These are phyloP conservation scores for Mollisiaceae sp. DNA, from an alignment of 2,329 filamentous ascomycete genomes.

Conservation along the genomic window DNA sequence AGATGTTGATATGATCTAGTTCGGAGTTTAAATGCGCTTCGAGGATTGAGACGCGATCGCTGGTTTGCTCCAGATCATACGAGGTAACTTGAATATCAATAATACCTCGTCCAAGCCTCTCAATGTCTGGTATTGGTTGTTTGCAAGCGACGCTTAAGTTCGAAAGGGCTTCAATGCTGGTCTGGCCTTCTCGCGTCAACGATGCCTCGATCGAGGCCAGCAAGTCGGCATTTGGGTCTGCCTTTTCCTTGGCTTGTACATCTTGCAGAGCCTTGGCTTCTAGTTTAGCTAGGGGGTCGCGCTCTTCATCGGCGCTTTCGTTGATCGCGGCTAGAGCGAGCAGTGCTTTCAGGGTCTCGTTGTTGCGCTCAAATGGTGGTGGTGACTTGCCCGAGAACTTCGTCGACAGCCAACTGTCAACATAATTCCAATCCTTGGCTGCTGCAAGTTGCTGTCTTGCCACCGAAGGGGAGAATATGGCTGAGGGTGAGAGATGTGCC, in stretches of 20 bases:
- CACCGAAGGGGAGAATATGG: conserved; percentile 71
- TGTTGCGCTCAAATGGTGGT: conserved; percentile 84
- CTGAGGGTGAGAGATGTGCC: conserved; percentile 48
- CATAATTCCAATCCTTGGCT: conserved; percentile 88
- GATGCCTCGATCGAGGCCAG: conserved; percentile 59
- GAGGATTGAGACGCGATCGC: conserved; percentile 60
- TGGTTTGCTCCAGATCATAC: conserved; percentile 60
- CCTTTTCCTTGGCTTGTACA: conserved; percentile 48
- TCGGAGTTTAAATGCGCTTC: conserved; percentile 60
- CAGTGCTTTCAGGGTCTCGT: conserved; percentile 78
- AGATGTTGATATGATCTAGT: conserved; percentile 45
- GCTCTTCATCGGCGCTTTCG: conserved; percentile 77
- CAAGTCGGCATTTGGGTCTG: conserved; percentile 47
- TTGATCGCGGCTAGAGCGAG: conserved; percentile 77
- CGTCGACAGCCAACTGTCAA: conserved; percentile 80
- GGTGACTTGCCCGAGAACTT: conserved; percentile 68
- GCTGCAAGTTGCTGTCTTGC: conserved; percentile 78
- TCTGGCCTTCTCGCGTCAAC: conserved; percentile 59
- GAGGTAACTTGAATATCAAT: conserved; percentile 59
- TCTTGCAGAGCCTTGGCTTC: conserved; percentile 65
- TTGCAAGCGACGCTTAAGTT: conserved; percentile 53
- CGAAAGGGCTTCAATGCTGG: conserved; percentile 63
- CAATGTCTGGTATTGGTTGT: conserved; percentile 49
- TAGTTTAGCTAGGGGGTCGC: conserved; percentile 59
- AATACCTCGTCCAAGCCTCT: conserved; percentile 57